Conservation (phyloP, 2,329 filamentous ascomycete species). For the Beauveria caledonica region DNA sequence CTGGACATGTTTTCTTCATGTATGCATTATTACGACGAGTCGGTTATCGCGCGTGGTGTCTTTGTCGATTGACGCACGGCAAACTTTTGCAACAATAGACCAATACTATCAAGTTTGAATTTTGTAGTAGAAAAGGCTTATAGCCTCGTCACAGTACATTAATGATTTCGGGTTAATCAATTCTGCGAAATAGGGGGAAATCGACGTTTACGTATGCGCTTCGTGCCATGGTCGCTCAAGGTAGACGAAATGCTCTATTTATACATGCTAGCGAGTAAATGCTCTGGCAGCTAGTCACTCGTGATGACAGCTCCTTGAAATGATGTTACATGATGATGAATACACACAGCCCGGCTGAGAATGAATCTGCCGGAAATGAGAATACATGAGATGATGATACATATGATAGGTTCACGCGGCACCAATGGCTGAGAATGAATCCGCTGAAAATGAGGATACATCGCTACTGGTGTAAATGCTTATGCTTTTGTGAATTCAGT, state of each 20-base stretch:
- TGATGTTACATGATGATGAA: background rate
- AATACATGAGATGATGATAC: background rate
- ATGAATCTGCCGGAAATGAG: background rate
- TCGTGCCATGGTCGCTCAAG: too few species aligned
- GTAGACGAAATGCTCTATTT: background rate
- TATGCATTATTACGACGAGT: background rate
- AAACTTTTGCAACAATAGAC: background rate
- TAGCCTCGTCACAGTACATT: too few species aligned
- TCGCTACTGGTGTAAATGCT: background rate
- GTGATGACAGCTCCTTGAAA: background rate
- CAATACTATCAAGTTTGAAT: too few species aligned
- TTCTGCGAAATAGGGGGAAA: too few species aligned
- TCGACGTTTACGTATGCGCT: too few species aligned
- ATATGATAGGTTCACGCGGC: background rate
- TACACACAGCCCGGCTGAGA: background rate
- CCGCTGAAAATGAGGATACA: background rate
- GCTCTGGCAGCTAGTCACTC: background rate
- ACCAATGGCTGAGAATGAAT: background rate
- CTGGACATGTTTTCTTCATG: background rate
- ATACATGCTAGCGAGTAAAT: background rate
- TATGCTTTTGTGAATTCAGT: conserved; percentile 2
- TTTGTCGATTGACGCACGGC: background rate
- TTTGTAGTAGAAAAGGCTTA: too few species aligned
- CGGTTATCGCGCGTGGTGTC: too few species aligned
- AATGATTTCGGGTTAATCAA: too few species aligned